Evolutionary conservation across 1,139 yeast species (phyloP), one percentile per base, ranked within the genome.

Genomic region (Chernovozyma sophiae-reginae): DNA sequence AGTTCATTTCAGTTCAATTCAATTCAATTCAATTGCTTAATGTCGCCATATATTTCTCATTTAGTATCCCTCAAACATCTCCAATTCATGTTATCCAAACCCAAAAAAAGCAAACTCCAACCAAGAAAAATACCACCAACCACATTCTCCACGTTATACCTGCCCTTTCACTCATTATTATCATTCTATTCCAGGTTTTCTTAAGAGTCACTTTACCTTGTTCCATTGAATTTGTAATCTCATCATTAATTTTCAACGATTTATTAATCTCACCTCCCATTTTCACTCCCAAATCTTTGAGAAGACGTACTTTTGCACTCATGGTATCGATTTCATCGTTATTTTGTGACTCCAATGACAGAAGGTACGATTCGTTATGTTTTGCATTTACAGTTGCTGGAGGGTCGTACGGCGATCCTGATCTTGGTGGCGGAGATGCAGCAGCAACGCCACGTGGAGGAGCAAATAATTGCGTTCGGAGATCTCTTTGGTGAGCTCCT

Each of bases 241-340:
- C 74, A 41, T 74, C 77, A 43, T 86, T 70, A 40, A 83, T 64
- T 42, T 77, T 62, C 44, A 80, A 79, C 23, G 90, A 79, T 47
- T 80, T 81, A 49, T 86, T 79, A 46, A 89, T 90, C 55, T 89
- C 95, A 32, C 77, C 78, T 3, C 96, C 96, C 83, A 90, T 89
- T 46, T 68, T 74, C 32, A 77, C 56, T 5, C 95, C 84, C 39
- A 86, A 62, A 42, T 75, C 78, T 59, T 86, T 89, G 44, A 90
- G 65, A 49, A 83, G 71, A 36, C 76, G 68, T 26, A 90, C 81
- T 51, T 85, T 86, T 38, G 79, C 76, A 32, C 80, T 72, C 80
- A 90, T 81, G 13, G 73, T 60, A 36, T 78, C 79, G 55, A 85
- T 61, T 42, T 86, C 89, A 30, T 83, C 89, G 44, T 86, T 86